Base-by-base conservation (phyloP, 179 eudicot genomes). In the Beta lomatogona region DNA sequence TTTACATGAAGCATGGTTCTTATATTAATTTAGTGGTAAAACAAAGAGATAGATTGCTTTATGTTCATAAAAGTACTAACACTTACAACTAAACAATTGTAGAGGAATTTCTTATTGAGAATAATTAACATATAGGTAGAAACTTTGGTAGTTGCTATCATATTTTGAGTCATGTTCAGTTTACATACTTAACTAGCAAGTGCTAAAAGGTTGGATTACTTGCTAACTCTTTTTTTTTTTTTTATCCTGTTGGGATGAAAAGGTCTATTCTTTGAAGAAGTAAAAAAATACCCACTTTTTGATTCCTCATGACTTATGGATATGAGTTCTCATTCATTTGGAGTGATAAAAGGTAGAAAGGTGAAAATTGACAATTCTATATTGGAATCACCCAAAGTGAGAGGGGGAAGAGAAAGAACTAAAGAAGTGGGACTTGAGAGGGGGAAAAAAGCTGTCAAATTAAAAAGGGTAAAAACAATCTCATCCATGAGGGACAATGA, bases 381-480 rank as follows among this genome's bases (percentile, higher is more conserved):
- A 57, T 55, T 57, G 65, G 44, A 81, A 75, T 15, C 74, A 54
- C 25, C 45, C 81, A 79, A 83, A 76, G 28, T 36, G 41, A 36
- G 41, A 36, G 4, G 41, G 41, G 41, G 41, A 57, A 54, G 78
- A 46, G 19, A 61, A 41, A 48, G 65, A 67, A 80, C 72, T 76
- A 61, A 41, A 48, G 65, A 67, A 80, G 75, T 76, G 86, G 82
- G 57, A 21, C 60, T 22, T 70, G 25, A 9, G 4, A 48, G 78
- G 76, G 59, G 16, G 25, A 48, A 83, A 84, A 78, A 66, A 59
- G 69, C 82, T 82, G 84, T 82, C 77, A 86, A 88, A 36, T 36
- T 36, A 36, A 36, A 36, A 88, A 86, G 82, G 82, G 91, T 85
- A 82, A 86, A 90, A 87, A 83, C 87, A 28, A 88, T 89, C 88